Base-by-base conservation (phyloP, 2,329 filamentous ascomycete species). In the Didymella glomerata region DNA sequence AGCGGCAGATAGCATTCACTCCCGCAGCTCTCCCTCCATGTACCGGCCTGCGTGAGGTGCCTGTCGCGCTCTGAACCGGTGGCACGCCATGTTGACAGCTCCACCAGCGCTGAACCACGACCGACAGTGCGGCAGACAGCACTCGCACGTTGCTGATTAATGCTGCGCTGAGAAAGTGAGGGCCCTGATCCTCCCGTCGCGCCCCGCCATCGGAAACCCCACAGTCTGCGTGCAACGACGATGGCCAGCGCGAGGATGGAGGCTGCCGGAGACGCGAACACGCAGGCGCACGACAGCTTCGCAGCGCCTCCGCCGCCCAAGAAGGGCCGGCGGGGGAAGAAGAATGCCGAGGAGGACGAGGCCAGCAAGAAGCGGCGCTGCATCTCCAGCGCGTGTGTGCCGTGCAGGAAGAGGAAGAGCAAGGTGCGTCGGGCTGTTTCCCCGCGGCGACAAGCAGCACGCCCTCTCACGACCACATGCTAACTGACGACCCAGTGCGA, bases 401-500 rank as follows among this genome's bases (percentile, higher is more conserved):
- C 77, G 10, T 79, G 77, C 68, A 67, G 77, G 41, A 76, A 74
- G 69, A 62, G 77, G 51, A 79, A 79, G 70, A 75, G 71, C 53
- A 78, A 79, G 36, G 36, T 40, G 36, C n/a, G 36, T n/a, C n/a
- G n/a, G n/a, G n/a, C n/a, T 40, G 36, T 5, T 14, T 13, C 10
- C 8, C 30, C 30, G 9, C 30, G 30, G 30, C 10, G 30, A 32
- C 27, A 4, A 8, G 8, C 25, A 27, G 25, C 25, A n/a, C n/a
- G n/a, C n/a, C n/a, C n/a, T n/a, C n/a, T n/a, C 2, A 32, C 32
- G 16, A 16, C 16, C 2, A 5, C 2, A 18, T 20, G 13, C 36
- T 40, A 18, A 40, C 36, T 11, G 16, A 9, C n/a, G 18, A 10
- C 2, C 36, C 36, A 40, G 84, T 98, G 94, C 77, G 94, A 98